Evolutionary conservation across 768 basidiomycete genomes (phyloP), one percentile per base, ranked within the genome.

Genomic region (Chalciporus chontae): DNA sequence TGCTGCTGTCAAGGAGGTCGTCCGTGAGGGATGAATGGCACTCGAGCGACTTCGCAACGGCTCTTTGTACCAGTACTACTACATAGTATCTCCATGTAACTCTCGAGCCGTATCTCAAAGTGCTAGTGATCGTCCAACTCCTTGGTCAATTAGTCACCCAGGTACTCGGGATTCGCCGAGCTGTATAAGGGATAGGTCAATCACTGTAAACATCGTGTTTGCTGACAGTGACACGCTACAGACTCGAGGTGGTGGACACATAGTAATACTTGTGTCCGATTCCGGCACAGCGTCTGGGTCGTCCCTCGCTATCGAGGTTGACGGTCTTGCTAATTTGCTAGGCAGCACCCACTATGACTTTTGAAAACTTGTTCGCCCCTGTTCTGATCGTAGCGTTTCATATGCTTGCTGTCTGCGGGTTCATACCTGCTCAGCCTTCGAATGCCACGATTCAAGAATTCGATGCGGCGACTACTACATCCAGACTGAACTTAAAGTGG

Each of bases 361-460:
- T 50, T 32, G 43, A 42, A 14, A 24, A 7, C 17, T 15, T 54
- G 43, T 31, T 56, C 26, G 8, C 52, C 13, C 40, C 54, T 21
- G 15, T 59, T 17, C 45, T 51, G 5, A 11, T 60, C 18, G 29
- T 48, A 7, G 11, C 53, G 19, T 40, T 52, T 13, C 36, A 45
- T 26, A 40, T 52, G 13, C 40, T 53, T 9, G 46, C 31, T 5
- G 68, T 57, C 7, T 49, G 47, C 17, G 81, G 71, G 0, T 93
- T 91, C 65, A 78, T 88, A 53, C 90, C 90, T 0, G 90, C 90
- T 3, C 63, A 70, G 10, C 76, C 86, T 14, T 85, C 85, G 29
- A 93, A 93, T 64, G 73, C 78, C 48, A 83, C 86, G 0, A 54
- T 66, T 17, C 71, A 72, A 15, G 73, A 72, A 11, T 61, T 74